Evolutionary conservation across 352 stramenopile species (phyloP), one percentile per base, ranked within the genome.

Genomic region (Lagenidium giganteum): DNA sequence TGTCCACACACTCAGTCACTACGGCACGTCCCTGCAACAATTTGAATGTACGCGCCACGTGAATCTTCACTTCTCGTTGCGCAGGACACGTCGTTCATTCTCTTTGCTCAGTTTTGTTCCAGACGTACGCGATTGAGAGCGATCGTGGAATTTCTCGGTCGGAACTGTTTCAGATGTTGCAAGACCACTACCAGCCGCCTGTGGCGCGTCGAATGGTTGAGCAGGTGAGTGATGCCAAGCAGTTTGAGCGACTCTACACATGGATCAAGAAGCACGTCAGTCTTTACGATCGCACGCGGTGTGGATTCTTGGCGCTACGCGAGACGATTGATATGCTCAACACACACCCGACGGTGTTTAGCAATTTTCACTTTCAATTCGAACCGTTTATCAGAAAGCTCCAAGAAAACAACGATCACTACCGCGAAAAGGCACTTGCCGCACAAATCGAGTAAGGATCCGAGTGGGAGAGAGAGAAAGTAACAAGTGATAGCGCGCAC

Each of bases 181-280:
- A 83, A 60, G 74, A 87, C 5, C 70, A 87, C 31, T 79, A 58
- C 30, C 33, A 20, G 24, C 21, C 0, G 12, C 9, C 21, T 20
- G 35, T 12, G 7, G 8, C 35, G 12, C 12, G 9, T 21, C 35
- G 14, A 27, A 13, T n/a, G n/a, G 27, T 42, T 20, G 14, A 14
- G 9, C 17, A 7, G n/a, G 46, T 37, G 1, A 29, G 38, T 1
- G 68, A 84, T 17, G 43, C 64, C 3, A 64, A 69, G 0, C 42
- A 83, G 33, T 84, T 83, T 48, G 74, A 87, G 38, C 59, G 70
- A 3, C 47, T 87, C 3, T 87, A 87, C 48, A 87, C 74, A 20
- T 87, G 74, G 74, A 47, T 87, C 17, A 87, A 87, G 58, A 84
- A 83, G 43, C 58, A 83, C 28, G 63, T 80, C n/a, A 67, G 42